Percentiles rank a stretch among this genome's conserved stretches.
These are phyloP conservation scores for Cynanchum wilfordii DNA, from an alignment of 257 asterid species.

Conservation along the genomic window DNA sequence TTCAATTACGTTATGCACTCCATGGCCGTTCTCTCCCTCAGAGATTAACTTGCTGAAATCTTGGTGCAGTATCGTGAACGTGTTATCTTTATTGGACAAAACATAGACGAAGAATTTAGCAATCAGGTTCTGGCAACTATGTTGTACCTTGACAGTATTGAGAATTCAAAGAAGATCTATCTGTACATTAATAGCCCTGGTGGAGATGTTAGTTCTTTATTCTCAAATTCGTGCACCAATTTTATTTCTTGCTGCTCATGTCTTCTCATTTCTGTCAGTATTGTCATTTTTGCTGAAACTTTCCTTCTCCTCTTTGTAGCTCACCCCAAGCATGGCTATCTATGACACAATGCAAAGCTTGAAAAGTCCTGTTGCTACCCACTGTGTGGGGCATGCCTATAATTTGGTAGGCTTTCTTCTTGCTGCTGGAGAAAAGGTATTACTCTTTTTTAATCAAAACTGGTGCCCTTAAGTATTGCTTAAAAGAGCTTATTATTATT, in stretches of 20 bases:
- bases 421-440: conserved; percentile 97
- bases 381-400: conserved; percentile 73
- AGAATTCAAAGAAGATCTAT: conserved; percentile 55
- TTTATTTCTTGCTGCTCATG: background rate
- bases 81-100: conserved; percentile 71
- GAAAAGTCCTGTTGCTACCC: conserved; percentile 77
- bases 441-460: conserved; percentile 5
- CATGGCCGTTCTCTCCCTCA: background rate
- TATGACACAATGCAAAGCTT: conserved; percentile 96
- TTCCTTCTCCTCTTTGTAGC: conserved; percentile 38
- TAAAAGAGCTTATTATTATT: background rate
- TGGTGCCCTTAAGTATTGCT: background rate
- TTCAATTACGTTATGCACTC: background rate
- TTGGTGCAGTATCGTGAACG: conserved; percentile 87
- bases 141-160: conserved; percentile 89
- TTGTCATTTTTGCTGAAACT: conserved; percentile 1
- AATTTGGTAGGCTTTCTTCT: conserved; percentile 77
- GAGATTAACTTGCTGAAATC: conserved; percentile 14
- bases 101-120: conserved; percentile 82
- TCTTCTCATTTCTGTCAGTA: conserved; percentile 5
- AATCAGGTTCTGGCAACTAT: conserved; percentile 86
- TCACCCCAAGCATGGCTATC: conserved; percentile 88
- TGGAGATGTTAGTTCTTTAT: conserved; percentile 75
- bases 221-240: background rate
- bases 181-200: conserved; percentile 86